Base-by-base conservation (phyloP, 805 yeast genomes). In the Candida sphagnicola region DNA sequence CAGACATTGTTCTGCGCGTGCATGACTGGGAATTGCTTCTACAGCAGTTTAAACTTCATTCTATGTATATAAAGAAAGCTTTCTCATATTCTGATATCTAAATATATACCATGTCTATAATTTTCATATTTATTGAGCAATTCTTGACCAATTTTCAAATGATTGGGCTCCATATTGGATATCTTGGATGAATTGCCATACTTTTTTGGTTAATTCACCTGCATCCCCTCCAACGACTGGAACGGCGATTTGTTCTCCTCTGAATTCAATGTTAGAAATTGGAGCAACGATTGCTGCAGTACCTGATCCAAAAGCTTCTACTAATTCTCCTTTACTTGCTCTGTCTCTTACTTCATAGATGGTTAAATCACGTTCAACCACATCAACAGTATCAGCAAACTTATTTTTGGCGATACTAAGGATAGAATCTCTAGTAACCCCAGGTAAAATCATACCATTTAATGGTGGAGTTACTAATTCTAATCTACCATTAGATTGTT, bases 271-370 rank as follows among this genome's bases (percentile, higher is more conserved):
- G 53, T 76, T 85, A 64, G 84, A 80, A 57, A 91, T 88, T 51
- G 98, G 98, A 26, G 95, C 80, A 33, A 93, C 98, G 56, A 91
- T 80, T 31, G 97, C 98, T 44, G 99, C 98, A 41, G 99, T 91
- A 56, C 99, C 99, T 15, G 96, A 72, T 51, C 98, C 98, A 55
- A 91, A 91, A 15, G 96, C 95, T 73, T 93, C 99, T 6, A 90
- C 77, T 53, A 91, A 74, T 58, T 85, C 83, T 44, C 96, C 95
- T 61, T 81, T 78, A 36, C 65, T 70, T 34, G 96, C 84, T 51
- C 79, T 79, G 53, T 84, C 87, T 36, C 72, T 77, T 41, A 91
- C 85, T 68, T 91, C 98, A 46, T 63, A 57, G 49, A 93, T 89
- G 46, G 93, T 75, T 67, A 72, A 84, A 63, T 80, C 78, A 66